Base-by-base conservation (phyloP, 1,284 basidiomycete species). In the Calocybe gambosa region DNA sequence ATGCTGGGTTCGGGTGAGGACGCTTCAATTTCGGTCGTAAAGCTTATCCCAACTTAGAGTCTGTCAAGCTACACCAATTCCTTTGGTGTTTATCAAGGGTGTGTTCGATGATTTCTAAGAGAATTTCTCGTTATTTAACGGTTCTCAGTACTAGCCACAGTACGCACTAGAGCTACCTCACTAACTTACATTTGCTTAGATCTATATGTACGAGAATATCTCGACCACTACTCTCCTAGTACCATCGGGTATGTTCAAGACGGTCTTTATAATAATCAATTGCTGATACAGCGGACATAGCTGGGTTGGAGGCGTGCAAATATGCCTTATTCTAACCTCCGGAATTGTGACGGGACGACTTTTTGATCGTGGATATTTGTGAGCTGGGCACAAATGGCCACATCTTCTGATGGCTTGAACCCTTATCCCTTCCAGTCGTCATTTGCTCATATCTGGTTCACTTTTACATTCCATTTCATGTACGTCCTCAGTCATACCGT, bases 351-450 rank as follows among this genome's bases (percentile, higher is more conserved):
- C 65, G 0, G 69, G 69, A 21, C 47, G 61, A 16, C 53, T 64
- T 13, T 68, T 68, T 39, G 69, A 73, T 48, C 62, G 60, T 43
- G 70, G 69, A 20, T 70, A 71, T 51, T 70, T 69, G 67, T 71
- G 47, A 42, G 66, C 54, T 3, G 15, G 16, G 10, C 9, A 26
- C 5, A 13, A 15, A 10, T n/a, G n/a, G n/a, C 21, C 42, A 9
- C 6, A 5, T 34, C 15, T 34, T n/a, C 36, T 19, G 19, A 13
- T 6, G 9, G 15, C 12, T 39, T 26, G 21, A 7, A 13, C 40
- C 40, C 16, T 5, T 15, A 20, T 18, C 12, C 16, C 36, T 16
- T 12, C 9, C 18, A 69, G 68, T 49, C 59, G 58, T 35, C 52
- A 63, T 38, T 58, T 66, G 45, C 60, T 68, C 50, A 54, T 58